phyloP scores from a whole-genome alignment of 176 grass and related monocot genomes.

The Ensete ventricosum region DNA sequence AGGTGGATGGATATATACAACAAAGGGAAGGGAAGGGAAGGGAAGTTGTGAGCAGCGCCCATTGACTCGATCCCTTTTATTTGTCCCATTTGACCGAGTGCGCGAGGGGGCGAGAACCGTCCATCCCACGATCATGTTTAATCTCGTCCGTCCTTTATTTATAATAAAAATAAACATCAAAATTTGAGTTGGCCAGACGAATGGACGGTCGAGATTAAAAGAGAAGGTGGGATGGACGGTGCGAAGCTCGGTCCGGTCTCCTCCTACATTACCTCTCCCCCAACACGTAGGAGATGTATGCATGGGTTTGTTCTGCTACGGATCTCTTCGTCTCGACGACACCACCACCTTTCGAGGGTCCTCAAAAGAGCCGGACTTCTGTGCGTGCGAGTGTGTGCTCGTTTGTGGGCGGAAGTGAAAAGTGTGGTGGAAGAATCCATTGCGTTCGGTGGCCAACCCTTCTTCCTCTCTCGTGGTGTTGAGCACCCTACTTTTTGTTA shows the following conservation, averaged over 20 bases:
- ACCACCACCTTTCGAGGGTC: neutral
- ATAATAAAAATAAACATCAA: no score
- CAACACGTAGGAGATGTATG: no score
- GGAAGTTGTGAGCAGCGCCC: neutral
- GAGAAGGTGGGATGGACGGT: no score
- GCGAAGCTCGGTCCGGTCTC: no score
- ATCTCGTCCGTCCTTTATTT: no score
- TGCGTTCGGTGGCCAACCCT: neutral
- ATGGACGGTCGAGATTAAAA: neutral
- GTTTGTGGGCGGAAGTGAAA: neutral
- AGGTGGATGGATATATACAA: neutral
- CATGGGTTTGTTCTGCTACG: neutral
- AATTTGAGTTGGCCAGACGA: no score
- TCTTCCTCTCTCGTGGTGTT: neutral
- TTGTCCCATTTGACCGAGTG: conserved; percentile 11
- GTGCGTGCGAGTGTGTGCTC: neutral
- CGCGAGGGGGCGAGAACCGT: neutral
- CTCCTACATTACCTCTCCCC: neutral
- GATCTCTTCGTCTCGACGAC: neutral
- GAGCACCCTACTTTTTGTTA: neutral
- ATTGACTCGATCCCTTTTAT: conserved; percentile 14
- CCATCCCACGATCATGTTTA: neutral
- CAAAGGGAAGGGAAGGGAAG: neutral
- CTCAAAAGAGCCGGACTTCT: neutral
- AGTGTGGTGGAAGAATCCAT: neutral